Evolutionary conservation across 768 basidiomycete genomes (phyloP).

Genomic region (Mycena rebaudengoi): DNA sequence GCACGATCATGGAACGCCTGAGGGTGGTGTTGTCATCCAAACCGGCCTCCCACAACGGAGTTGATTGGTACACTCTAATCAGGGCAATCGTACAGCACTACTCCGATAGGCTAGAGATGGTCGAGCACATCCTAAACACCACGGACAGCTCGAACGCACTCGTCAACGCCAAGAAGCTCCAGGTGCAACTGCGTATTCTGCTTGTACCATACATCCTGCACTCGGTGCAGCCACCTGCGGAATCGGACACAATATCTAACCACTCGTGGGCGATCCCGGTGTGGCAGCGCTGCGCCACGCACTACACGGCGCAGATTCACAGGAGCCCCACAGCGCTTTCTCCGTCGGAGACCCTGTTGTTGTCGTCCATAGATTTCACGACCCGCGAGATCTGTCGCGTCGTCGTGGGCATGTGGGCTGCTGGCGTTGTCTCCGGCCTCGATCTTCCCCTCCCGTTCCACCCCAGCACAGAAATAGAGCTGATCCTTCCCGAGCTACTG

Average conservation of each 20-base stretch:
- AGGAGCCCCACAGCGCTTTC: constrained; percentile 26
- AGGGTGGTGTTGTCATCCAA: constrained; percentile 11
- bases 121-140: constrained; percentile 26
- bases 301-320: constrained; percentile 33
- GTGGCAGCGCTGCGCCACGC: constrained; percentile 39
- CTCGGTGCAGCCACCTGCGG: neutral
- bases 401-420: constrained; percentile 15
- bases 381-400: constrained; percentile 17
- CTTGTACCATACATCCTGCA: constrained; percentile 3
- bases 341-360: constrained; percentile 37
- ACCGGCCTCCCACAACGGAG: constrained; percentile 26
- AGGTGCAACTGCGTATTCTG: constrained; percentile 10
- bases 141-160: neutral
- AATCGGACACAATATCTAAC: neutral
- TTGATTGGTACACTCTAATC: constrained; percentile 43
- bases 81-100: constrained; percentile 42
- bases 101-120: constrained; percentile 38
- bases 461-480: neutral
- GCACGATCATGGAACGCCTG: constrained; percentile 17
- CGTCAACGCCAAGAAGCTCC: neutral
- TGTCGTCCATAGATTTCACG: constrained; percentile 24
- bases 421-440: constrained; percentile 8
- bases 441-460: neutral
- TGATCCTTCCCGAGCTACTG: neutral
- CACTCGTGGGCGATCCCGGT: constrained; percentile 39